Base-by-base conservation (phyloP, 1,139 yeast genomes). In the Suhomyces panamericanus region DNA sequence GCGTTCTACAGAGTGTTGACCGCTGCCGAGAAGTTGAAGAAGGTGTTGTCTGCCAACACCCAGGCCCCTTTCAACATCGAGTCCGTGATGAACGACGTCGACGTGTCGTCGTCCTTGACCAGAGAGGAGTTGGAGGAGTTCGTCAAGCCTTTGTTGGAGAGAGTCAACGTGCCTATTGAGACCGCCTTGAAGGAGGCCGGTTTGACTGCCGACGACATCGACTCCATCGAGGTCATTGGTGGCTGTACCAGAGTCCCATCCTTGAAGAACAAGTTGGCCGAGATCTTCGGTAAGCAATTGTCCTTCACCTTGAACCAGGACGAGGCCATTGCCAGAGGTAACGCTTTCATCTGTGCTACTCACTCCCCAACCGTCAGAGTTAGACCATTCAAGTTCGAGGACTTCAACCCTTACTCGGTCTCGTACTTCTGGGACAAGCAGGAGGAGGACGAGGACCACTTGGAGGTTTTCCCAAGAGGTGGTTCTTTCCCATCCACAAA, bases 281-380 rank as follows among this genome's bases (percentile, higher is more conserved):
- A 86, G 64, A 77, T 87, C 54, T 89, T 93, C 66, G 90, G 88
- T 65, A 89, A 89, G 78, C 85, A 77, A 59, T 80, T 93, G 65
- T 88, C 97, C 37, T 87, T 88, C 77, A 95, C 98, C 59, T 83
- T 95, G 73, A 93, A 95, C 81, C 98, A 91, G 77, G 99, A 93
- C 67, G 99, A 93, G 80, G 97, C 99, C 53, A 86, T 91, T 68
- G 98, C 99, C 51, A 87, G 95, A 72, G 99, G 99, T 78, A 95
- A 96, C 59, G 97, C 99, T 45, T 95, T 93, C 74, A 88, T 95
- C 63, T 93, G 99, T 73, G 99, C 99, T 59, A 88, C 91, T 74
- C 98, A 91, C 80, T 93, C 99, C 27, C 99, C 99, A 72, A 91
- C 97, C 56, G 84, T 93, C 63, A 87, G 99, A 77, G 99, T 95